Percentiles rank a stretch among this genome's conserved stretches.
phyloP scores from a whole-genome alignment of 805 yeast genomes.

The Candida sonorensis region DNA sequence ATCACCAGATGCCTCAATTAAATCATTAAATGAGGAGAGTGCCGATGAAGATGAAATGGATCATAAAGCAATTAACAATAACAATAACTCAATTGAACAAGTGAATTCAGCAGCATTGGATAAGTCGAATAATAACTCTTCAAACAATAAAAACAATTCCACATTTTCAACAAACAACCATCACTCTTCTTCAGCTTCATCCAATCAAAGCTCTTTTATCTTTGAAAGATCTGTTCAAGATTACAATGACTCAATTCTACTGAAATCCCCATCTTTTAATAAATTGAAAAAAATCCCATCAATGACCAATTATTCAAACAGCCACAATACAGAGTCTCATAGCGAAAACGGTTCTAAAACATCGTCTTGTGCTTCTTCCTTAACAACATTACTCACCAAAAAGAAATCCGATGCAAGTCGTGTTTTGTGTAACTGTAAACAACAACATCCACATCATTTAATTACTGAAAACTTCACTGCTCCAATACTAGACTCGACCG shows the following conservation, averaged over 20 bases:
- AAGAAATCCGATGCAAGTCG: conserved; percentile 1
- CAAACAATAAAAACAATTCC: background rate
- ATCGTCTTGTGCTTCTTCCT: no score
- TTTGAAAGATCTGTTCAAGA: conserved; percentile 1
- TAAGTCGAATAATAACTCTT: no score
- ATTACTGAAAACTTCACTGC: conserved; percentile 65
- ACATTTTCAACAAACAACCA: background rate
- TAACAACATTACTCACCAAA: background rate
- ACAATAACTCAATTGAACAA: no score
- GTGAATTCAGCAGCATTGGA: no score
- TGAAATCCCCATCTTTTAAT: background rate
- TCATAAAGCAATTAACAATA: no score
- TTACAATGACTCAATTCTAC: background rate
- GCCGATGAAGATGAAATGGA: no score
- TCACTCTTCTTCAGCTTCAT: background rate
- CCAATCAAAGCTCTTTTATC: background rate
- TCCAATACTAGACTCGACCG: conserved; percentile 76
- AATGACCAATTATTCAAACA: no score
- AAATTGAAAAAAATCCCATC: background rate
- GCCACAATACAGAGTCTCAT: no score
- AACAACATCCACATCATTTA: conserved; percentile 18
- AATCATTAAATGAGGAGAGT: background rate
- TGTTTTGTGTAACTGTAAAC: conserved; percentile 2
- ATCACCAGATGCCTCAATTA: background rate
- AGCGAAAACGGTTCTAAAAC: no score